phyloP scores from a whole-genome alignment of 2,329 filamentous ascomycete species.

The Macrophomina phaseolina region DNA sequence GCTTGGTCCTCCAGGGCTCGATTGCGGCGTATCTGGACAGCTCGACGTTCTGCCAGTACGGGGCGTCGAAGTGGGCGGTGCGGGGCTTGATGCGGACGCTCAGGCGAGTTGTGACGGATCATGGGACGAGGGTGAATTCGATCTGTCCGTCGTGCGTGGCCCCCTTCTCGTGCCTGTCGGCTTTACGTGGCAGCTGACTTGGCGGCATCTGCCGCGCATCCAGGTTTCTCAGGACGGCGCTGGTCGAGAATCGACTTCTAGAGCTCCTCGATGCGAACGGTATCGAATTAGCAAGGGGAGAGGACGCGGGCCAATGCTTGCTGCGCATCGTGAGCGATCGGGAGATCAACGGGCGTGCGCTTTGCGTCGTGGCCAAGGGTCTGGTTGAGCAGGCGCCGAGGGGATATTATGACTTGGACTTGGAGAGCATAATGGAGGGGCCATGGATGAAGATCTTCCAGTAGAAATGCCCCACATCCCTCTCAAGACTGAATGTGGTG shows the following conservation, averaged over 20 bases:
- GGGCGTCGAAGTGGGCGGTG: conserved; percentile 3
- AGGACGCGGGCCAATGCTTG: conserved; percentile 6
- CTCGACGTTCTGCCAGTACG: conserved; percentile 9
- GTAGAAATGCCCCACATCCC: neutral
- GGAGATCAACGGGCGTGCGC: conserved; percentile 5
- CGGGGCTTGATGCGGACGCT: conserved; percentile 7
- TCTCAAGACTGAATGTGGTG: too few species aligned
- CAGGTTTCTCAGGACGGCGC: conserved; percentile 2
- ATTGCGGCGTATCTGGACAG: neutral
- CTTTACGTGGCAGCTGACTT: too few species aligned
- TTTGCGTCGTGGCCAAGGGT: neutral
- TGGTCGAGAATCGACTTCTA: neutral
- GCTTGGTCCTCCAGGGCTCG: neutral
- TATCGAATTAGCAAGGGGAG: neutral
- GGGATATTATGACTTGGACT: conserved; percentile 11
- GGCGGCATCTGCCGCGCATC: neutral
- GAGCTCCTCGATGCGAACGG: conserved; percentile 1
- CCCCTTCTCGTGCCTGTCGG: too few species aligned
- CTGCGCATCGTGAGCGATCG: conserved; percentile 4
- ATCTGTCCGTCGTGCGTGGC: conserved; percentile 4
- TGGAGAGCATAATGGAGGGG: neutral
- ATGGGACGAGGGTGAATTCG: conserved; percentile 10
- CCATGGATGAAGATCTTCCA: conserved; percentile 1
- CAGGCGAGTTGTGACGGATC: neutral
- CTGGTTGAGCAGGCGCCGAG: neutral